Percentiles rank a stretch among this genome's conserved stretches.
Evolutionary conservation across 1,284 basidiomycete genomes (phyloP).

Genomic region (Cryptococcus wingfieldii): DNA sequence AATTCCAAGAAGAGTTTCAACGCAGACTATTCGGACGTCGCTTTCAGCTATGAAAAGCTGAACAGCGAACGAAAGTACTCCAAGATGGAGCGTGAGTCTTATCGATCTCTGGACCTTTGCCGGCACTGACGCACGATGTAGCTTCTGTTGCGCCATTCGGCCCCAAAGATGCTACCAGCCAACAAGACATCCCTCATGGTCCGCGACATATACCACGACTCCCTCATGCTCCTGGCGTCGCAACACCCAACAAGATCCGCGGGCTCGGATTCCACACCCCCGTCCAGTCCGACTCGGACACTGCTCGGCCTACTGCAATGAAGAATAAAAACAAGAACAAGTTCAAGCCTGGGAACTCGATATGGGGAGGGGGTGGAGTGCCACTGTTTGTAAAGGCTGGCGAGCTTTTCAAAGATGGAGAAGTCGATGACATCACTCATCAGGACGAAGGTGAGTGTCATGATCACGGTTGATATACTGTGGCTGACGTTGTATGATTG

Average conservation of each 20-base stretch:
- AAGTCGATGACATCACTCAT: slow-evolving; percentile 36
- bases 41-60: slow-evolving; percentile 38
- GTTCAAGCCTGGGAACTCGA: slow-evolving; percentile 7
- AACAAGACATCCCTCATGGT: not conserved
- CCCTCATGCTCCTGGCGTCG: slow-evolving; percentile 13
- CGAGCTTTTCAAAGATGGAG: slow-evolving; percentile 46
- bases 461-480: not conserved
- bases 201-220: not conserved
- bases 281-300: not conserved
- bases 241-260: slow-evolving; percentile 25
- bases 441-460: slow-evolving; percentile 27
- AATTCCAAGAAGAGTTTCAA: slow-evolving; percentile 19
- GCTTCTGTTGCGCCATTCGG: slow-evolving; percentile 4
- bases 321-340: not conserved
- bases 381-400: slow-evolving; percentile 49
- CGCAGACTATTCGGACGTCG: slow-evolving; percentile 40
- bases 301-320: not conserved
- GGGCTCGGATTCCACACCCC: slow-evolving; percentile 30
- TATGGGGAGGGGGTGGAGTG: slow-evolving; percentile 38
- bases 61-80: slow-evolving; percentile 36
- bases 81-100: slow-evolving; percentile 37
- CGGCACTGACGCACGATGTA: not conserved
- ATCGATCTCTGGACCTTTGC: not conserved
- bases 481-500: not conserved
- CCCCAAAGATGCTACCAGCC: slow-evolving; percentile 8